Evolutionary conservation across 805 yeast species (phyloP), one percentile per base, ranked within the genome.

Genomic region (Kluyveromyces starmeri): DNA sequence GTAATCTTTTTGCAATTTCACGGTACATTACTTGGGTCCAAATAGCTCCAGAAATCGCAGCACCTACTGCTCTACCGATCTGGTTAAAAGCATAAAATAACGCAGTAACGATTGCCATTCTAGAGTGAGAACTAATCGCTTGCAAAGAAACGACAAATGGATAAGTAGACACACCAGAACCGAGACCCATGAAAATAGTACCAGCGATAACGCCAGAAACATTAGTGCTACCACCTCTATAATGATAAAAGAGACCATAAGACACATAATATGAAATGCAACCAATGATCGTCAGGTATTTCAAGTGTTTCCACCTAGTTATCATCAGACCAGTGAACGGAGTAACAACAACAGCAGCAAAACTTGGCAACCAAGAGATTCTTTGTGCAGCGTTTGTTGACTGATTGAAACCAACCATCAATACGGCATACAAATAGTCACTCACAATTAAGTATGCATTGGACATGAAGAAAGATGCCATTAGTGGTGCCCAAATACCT

Each of bases 391-490:
- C 72, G 22, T 59, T 63, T 31, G 64, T 51, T 10, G 75, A 59
- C 48, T 78, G 76, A 47, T 72, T 62, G 50, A 78, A 70, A 3
- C 78, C 78, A 19, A 80, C 83, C 31, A 73, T 47, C 39, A 82
- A 60, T 16, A 79, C 78, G 1, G 88, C 69, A 56, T 75, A 79
- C 55, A 82, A 54, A 53, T 68, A 82, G 46, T 74, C 82, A 40
- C 75, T 72, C 34, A 78, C 84, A 78, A 79, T 72, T 53, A 74
- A 70, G 70, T 71, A 78, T 34, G 76, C 62, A 48, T 75, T 68
- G 58, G 77, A 70, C 39, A 77, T 62, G 40, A 78, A 58, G 37
- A 77, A 54, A 2, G 74, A 79, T 41, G 80, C 67, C 18, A 65
- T 48, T 38, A 78, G 49, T 13, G 86, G 17, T 10, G 83, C 62